These are phyloP conservation scores for Garcia nutans DNA, from an alignment of 345 rosid species.

Conservation along the genomic window DNA sequence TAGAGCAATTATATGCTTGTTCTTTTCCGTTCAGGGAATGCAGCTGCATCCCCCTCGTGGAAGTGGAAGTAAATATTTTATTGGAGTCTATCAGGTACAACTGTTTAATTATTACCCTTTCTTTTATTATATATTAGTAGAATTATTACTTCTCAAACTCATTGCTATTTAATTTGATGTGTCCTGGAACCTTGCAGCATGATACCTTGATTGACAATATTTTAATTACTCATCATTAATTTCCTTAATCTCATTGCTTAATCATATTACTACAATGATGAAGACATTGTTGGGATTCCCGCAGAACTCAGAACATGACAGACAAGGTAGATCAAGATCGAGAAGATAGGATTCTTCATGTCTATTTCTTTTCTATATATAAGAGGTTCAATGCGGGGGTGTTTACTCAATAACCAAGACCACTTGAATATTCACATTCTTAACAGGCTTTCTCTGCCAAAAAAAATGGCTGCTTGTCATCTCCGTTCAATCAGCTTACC, in stretches of 20 bases:
- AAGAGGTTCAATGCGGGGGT: neutral
- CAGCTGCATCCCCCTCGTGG: neutral
- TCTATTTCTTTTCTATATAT: neutral
- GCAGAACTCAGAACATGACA: too few species aligned
- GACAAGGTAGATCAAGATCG: too few species aligned
- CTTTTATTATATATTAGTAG: too few species aligned
- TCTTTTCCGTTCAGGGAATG: neutral
- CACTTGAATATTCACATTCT: too few species aligned
- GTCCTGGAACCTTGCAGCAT: constrained; percentile 17
- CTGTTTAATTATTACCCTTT: too few species aligned
- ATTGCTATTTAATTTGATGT: neutral
- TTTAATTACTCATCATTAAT: neutral
- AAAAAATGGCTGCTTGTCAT: constrained; percentile 22
- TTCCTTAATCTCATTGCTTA: neutral
- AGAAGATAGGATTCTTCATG: too few species aligned
- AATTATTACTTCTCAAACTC: neutral
- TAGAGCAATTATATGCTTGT: neutral
- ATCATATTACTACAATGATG: neutral
- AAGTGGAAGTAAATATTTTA: neutral
- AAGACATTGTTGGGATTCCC: too few species aligned
- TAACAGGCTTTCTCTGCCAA: neutral
- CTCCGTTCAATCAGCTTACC: constrained; percentile 33
- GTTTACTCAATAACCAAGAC: neutral
- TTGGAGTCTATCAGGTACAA: neutral
- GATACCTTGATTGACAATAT: neutral